phyloP scores from a whole-genome alignment of 2,329 filamentous ascomycete genomes.

The Diatrype stigma region DNA sequence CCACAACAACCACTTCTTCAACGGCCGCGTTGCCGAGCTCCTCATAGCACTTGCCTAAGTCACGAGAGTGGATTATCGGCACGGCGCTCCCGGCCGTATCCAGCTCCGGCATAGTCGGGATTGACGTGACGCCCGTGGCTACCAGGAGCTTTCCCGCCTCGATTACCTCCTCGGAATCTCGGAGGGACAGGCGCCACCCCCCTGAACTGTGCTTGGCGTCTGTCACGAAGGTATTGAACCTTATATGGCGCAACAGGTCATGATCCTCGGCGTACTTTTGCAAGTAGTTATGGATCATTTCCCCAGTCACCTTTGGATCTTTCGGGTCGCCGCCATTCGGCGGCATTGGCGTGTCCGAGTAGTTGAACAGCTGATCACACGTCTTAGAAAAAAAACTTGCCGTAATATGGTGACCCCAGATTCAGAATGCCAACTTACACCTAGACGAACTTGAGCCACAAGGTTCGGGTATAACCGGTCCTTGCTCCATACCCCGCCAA shows the following conservation, averaged over 20 bases:
- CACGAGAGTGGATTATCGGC: slow-evolving; percentile 20
- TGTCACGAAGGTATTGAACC: slow-evolving; percentile 20
- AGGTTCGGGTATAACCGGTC: slow-evolving; percentile 22
- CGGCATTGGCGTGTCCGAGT: slow-evolving; percentile 20
- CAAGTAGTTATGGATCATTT: slow-evolving; percentile 23
- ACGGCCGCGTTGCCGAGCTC: slow-evolving; percentile 8
- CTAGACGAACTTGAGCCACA: slow-evolving; percentile 19
- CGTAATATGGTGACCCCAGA: not conserved
- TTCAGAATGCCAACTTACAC: slow-evolving; percentile 9
- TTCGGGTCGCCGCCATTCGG: slow-evolving; percentile 15
- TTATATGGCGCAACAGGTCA: slow-evolving; percentile 19
- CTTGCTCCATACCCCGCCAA: slow-evolving; percentile 22
- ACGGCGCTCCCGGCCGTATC: slow-evolving; percentile 9
- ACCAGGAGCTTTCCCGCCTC: slow-evolving; percentile 26
- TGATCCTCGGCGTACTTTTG: slow-evolving; percentile 21
- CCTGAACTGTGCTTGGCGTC: slow-evolving; percentile 10
- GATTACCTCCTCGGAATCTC: slow-evolving; percentile 9
- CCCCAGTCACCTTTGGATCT: slow-evolving; percentile 21
- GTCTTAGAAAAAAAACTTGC: slow-evolving; percentile 2
- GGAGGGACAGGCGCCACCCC: slow-evolving; percentile 14
- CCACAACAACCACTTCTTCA: slow-evolving; percentile 16
- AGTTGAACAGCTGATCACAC: slow-evolving; percentile 18
- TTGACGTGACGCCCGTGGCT: slow-evolving; percentile 28
- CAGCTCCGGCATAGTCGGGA: slow-evolving; percentile 17
- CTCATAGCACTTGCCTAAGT: slow-evolving; percentile 14